Conservation (phyloP, 75 land plant species). For the Larix kaempferi region DNA sequence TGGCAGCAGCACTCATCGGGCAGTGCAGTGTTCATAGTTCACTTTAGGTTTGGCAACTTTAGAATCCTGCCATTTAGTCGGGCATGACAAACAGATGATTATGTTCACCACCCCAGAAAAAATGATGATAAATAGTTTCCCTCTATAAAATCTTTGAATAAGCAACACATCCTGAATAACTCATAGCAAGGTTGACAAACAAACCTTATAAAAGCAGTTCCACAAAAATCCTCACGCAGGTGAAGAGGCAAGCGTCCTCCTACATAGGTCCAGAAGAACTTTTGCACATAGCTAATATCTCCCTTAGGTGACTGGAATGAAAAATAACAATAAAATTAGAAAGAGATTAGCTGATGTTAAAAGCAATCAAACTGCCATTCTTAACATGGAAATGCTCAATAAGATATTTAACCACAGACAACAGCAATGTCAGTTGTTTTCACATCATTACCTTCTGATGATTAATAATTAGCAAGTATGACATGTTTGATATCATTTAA, state of each 20-base stretch:
- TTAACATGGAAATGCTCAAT: not conserved
- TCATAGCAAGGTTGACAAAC: slow-evolving; percentile 1
- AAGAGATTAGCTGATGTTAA: not conserved
- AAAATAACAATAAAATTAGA: slow-evolving; percentile 6
- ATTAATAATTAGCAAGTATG: not conserved
- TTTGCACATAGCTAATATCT: slow-evolving; percentile 85
- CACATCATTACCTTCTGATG: not conserved
- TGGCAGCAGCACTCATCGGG: not conserved
- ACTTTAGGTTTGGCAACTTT: too few relatives aligned
- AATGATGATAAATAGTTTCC: not conserved
- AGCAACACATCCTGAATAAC: not conserved
- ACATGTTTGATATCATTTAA: not conserved
- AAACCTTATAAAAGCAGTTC: slow-evolving; percentile 85
- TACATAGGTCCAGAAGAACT: slow-evolving; percentile 83
- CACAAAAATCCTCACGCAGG: slow-evolving; percentile 88
- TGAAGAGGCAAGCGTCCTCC: slow-evolving; percentile 85
- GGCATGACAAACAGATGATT: not conserved
- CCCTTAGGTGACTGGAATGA: slow-evolving; percentile 76
- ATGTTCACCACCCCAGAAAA: not conserved
- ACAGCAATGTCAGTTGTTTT: not conserved
- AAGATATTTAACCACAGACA: not conserved
- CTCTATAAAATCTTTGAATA: slow-evolving; percentile 2
- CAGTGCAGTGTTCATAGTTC: not conserved
- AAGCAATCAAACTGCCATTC: not conserved
- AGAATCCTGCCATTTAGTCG: not conserved